Base-by-base conservation (phyloP, 331 rosid genomes). In the Malus hybrid region DNA sequence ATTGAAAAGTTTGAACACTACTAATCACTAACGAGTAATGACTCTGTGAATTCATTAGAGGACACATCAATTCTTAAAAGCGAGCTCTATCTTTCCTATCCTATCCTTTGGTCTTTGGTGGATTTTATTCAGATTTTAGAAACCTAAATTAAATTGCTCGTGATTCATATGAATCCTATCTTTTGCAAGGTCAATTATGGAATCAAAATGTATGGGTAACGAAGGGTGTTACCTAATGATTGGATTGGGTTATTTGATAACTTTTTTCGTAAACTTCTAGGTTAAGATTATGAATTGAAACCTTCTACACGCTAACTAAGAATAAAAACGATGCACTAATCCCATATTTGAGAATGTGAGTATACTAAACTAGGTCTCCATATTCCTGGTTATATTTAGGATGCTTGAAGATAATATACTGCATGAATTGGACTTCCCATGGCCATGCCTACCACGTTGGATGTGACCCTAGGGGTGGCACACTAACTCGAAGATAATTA, bases 151-250 rank as follows among this genome's bases (percentile, higher is more conserved):
- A 52, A 14, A 52, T 52, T 15, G 22, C n/a, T 6, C 19, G 70
- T 71, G 70, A 76, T 15, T 71, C 50, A 57, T 10, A 42, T 65
- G 70, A 80, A 20, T 71, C 34, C 70, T 19, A 42, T 71, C 65
- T 42, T 54, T 66, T 54, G 19, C 65, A 16, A 16, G 66, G 80
- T 80, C 77, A 80, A 44, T 80, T 80, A 13, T 29, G 73, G 78
- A 80, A 57, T 80, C 80, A 42, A 63, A 36, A 14, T 56, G 12
- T 69, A 7, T 59, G 64, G 55, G 31, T 24, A 50, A 66, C n/a
- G 39, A 24, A 67, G 9, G 36, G 66, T 20, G 54, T 36, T n/a
- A 31, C 31, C 48, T 3, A 24, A 79, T 52, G 73, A 79, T 65
- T 64, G 62, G 73, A 79, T 39, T 67, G 74, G 13, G 19, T 31